Evolutionary conservation across 2,329 filamentous ascomycete species (phyloP).

Genomic region (Aspergillus alliaceus): DNA sequence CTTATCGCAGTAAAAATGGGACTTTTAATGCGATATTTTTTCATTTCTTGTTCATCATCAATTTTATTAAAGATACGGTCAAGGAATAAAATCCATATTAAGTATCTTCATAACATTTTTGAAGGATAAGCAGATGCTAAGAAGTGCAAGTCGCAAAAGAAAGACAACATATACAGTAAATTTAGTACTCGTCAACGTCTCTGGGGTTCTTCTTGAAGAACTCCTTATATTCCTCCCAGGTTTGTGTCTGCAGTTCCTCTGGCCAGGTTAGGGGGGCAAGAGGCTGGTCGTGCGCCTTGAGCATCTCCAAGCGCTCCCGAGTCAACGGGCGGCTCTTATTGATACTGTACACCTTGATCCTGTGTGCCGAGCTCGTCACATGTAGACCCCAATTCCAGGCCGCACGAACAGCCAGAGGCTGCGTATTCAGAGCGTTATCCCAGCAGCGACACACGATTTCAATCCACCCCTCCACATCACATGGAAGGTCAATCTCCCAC

Average conservation of each 20-base stretch:
- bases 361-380: conserved; percentile 40
- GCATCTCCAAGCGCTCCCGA: conserved; percentile 23
- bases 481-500: conserved; percentile 64
- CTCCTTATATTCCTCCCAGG: background rate
- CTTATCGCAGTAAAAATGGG: background rate
- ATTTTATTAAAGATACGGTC: too few relatives aligned
- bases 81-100: too few relatives aligned
- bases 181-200: background rate
- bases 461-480: conserved; percentile 62
- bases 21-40: too few relatives aligned
- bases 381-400: conserved; percentile 52
- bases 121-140: too few relatives aligned
- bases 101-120: too few relatives aligned
- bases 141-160: too few relatives aligned
- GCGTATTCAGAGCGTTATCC: conserved; percentile 64
- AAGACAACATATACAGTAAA: too few relatives aligned
- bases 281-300: background rate
- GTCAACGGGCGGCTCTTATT: conserved; percentile 33
- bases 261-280: background rate
- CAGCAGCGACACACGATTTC: conserved; percentile 61
- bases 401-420: conserved; percentile 55
- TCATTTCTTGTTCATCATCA: too few relatives aligned
- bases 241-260: background rate
- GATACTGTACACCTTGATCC: conserved; percentile 39
- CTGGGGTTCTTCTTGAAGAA: background rate